Evolutionary conservation across 768 basidiomycete species (phyloP).

Genomic region (Lactarius sanguifluus): DNA sequence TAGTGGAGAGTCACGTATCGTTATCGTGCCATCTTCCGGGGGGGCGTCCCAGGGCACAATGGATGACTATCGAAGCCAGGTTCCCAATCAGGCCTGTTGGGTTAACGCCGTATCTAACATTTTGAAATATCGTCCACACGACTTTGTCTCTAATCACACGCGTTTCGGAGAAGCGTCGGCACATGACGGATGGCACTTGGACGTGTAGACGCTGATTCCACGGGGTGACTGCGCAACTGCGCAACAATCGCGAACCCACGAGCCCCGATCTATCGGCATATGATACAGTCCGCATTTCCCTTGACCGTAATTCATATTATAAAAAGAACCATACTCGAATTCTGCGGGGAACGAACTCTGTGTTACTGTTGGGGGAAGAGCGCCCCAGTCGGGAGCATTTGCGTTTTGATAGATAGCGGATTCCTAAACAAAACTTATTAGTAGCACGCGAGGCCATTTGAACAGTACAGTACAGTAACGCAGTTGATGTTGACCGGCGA

Average conservation of each 20-base stretch:
- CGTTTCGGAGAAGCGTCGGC: not conserved
- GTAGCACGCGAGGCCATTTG: not conserved
- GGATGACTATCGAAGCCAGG: slow-evolving; percentile 8
- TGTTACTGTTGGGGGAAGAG: not conserved
- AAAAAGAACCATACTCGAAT: not conserved
- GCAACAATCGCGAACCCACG: not conserved
- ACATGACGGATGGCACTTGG: not conserved
- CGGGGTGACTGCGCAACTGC: not conserved
- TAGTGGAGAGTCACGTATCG: not conserved
- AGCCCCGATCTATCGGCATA: not conserved
- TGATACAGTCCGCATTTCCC: not conserved
- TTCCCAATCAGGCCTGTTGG: slow-evolving; percentile 2
- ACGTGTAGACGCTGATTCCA: not conserved
- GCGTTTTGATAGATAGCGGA: not conserved
- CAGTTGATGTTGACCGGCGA: not conserved
- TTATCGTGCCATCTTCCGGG: slow-evolving; percentile 3
- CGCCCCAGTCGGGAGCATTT: not conserved
- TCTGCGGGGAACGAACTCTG: not conserved
- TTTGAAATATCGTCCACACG: not conserved
- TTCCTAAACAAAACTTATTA: not conserved
- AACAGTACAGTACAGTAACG: not conserved
- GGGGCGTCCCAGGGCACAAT: slow-evolving; percentile 1
- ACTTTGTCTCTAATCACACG: not conserved
- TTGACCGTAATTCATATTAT: not conserved
- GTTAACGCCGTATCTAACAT: not conserved